Evolutionary conservation across 768 basidiomycete species (phyloP), one percentile per base, ranked within the genome.

Genomic region (Clitopilus passeckerianus): DNA sequence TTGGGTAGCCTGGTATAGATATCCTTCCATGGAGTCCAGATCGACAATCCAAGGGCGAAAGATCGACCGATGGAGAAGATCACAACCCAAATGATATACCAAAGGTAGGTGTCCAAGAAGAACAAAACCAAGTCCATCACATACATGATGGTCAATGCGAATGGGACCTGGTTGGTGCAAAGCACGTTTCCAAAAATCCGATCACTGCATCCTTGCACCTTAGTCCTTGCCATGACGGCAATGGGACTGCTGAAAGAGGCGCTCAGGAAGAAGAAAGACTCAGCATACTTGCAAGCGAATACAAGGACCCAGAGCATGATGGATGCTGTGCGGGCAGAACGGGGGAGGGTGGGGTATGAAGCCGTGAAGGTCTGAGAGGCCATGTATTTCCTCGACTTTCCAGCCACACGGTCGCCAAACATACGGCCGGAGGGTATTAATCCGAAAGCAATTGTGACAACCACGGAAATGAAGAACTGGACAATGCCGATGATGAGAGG

Each of bases 21-120:
- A 67, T 98, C 96, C 74, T 90, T 90, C 97, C 97, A 99, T 0
- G 97, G 97, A 0, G 97, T 98, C 97, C 97, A 99, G 63, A 99
- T 97, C 22, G 93, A 95, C 63, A 99, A 80, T 10, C 97, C 97
- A 24, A 99, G 81, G 1, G 87, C 79, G 71, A 99, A 99, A 18
- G 93, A 93, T 18, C 95, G 85, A 8, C 84, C 88, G 53, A 96
- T 89, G 68, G 89, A 91, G 81, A 95, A 94, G 66, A 96, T 89
- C 63, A 96, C 95, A 67, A 94, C 85, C 96, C 96, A 98, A 71
- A 98, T 95, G 78, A 98, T 93, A 77, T 97, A 99, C 97, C 97
- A 99, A 50, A 99, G 77, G 81, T 98, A 99, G 52, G 97, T 99
- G 80, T 99, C 97, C 76, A 99, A 78, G 86, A 99, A 99, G 87